Percentiles rank a stretch among this genome's conserved stretches.
These are phyloP conservation scores for Dalbergia cultrata DNA, from an alignment of 306 rosid genomes.

Conservation along the genomic window DNA sequence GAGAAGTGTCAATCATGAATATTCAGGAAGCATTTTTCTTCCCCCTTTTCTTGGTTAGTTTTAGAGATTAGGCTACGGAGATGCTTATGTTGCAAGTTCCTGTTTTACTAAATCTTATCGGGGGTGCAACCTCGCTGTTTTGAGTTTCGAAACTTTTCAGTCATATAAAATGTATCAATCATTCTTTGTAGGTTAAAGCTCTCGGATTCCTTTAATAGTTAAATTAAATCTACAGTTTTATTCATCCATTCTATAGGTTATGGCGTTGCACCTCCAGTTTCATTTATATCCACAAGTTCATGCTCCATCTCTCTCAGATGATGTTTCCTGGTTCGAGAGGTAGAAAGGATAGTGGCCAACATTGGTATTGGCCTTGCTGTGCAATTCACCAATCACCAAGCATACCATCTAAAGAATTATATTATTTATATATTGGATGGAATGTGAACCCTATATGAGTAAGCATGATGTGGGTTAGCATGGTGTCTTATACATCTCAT, in stretches of 20 bases:
- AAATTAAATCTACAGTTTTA: slow-evolving; percentile 35
- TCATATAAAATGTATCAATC: slow-evolving; percentile 53
- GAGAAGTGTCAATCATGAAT: slow-evolving; percentile 22
- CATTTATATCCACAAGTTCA: not conserved
- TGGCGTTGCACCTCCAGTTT: not conserved
- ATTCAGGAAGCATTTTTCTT: slow-evolving; percentile 3
- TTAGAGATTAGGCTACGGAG: slow-evolving; percentile 42
- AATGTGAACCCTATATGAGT: too few relatives aligned
- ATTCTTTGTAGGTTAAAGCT: slow-evolving; percentile 65
- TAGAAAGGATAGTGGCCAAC: not conserved
- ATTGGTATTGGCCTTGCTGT: not conserved
- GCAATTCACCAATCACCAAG: slow-evolving; percentile 1
- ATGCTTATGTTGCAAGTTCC: slow-evolving; percentile 38
- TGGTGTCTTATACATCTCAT: too few relatives aligned
- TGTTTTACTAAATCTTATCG: slow-evolving; percentile 24
- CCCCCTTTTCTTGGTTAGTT: slow-evolving; percentile 45
- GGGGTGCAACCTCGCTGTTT: not conserved
- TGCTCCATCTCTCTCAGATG: not conserved
- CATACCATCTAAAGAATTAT: not conserved
- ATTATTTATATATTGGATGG: too few relatives aligned
- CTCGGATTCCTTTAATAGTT: slow-evolving; percentile 50
- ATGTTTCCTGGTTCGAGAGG: not conserved
- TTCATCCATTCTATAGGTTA: not conserved
- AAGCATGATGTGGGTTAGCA: too few relatives aligned
- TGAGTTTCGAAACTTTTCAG: slow-evolving; percentile 50